Conservation (phyloP, 2,329 filamentous ascomycete genomes). For the Colletotrichum incanum region DNA sequence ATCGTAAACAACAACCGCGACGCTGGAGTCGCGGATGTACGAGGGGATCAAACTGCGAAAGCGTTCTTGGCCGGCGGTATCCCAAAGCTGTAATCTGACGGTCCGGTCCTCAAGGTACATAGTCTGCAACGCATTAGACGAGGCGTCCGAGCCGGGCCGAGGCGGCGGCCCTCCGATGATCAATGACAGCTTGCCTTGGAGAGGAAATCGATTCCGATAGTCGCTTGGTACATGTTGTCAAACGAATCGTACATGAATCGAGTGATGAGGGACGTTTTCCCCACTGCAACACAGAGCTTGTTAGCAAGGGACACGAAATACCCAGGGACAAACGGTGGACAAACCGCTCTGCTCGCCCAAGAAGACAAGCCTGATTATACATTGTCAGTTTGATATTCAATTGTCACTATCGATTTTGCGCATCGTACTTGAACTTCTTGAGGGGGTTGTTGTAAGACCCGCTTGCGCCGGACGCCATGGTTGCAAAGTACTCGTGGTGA, state of each 20-base stretch:
- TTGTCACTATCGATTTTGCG: conserved; percentile 3
- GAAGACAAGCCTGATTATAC: conserved; percentile 84
- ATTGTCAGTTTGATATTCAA: conserved; percentile 45
- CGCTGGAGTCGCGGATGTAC: conserved; percentile 98
- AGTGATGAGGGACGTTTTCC: conserved; percentile 98
- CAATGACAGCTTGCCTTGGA: conserved; percentile 80
- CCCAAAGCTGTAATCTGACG: conserved; percentile 97
- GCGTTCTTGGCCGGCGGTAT: conserved; percentile 96
- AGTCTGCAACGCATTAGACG: conserved; percentile 69
- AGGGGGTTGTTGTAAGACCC: conserved; percentile 98
- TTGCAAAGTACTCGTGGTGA: conserved; percentile 33
- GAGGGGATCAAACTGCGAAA: conserved; percentile 98
- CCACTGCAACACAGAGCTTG: conserved; percentile 72
- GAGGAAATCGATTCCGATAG: conserved; percentile 98
- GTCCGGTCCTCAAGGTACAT: conserved; percentile 99
- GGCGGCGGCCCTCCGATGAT: conserved; percentile 7
- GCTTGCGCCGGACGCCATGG: conserved; percentile 81
- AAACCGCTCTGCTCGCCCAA: conserved; percentile 98
- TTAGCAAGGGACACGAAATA: conserved; percentile 10
- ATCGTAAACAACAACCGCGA: conserved; percentile 98
- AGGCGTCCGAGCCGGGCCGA: not conserved
- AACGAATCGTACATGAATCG: conserved; percentile 99
- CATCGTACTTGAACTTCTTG: conserved; percentile 97
- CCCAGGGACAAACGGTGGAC: conserved; percentile 50
- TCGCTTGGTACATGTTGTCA: conserved; percentile 99